Conservation (phyloP, 2,329 filamentous ascomycete genomes). For the Sporothrix humicola region DNA sequence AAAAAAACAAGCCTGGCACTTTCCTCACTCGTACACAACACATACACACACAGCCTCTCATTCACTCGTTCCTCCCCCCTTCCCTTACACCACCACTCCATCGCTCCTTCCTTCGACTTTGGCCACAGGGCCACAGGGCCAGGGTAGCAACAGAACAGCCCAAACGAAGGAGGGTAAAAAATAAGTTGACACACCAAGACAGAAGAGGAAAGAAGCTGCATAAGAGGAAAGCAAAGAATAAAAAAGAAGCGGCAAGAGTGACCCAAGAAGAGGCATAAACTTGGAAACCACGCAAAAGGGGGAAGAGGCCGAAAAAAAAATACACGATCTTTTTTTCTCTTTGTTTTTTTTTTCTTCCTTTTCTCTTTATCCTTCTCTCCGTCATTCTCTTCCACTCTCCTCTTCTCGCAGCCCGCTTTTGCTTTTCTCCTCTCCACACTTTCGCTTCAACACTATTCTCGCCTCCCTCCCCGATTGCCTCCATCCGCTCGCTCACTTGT, state of each 20-base stretch:
- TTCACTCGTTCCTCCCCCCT: background rate
- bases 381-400: background rate
- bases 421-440: background rate
- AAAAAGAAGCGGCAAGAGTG: background rate
- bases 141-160: slow-evolving; percentile 19
- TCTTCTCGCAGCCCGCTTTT: background rate
- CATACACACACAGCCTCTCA: background rate
- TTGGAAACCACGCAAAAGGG: slow-evolving; percentile 10
- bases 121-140: slow-evolving; percentile 16
- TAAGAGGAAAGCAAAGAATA: background rate
- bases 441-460: background rate
- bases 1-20: slow-evolving; percentile 14
- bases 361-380: background rate
- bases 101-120: slow-evolving; percentile 19
- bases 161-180: slow-evolving; percentile 20
- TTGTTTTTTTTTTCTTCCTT: background rate
- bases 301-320: background rate
- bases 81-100: slow-evolving; percentile 10
- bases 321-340: background rate
- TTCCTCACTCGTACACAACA: slow-evolving; percentile 13
- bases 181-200: slow-evolving; percentile 8
- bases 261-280: slow-evolving; percentile 22
- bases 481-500: slow-evolving; percentile 16
- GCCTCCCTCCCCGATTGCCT: background rate
- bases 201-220: slow-evolving; percentile 17